Percentiles rank a stretch among this genome's conserved stretches.
Conservation (phyloP, 2,329 filamentous ascomycete species). For the Arthrobotrys iridis region DNA sequence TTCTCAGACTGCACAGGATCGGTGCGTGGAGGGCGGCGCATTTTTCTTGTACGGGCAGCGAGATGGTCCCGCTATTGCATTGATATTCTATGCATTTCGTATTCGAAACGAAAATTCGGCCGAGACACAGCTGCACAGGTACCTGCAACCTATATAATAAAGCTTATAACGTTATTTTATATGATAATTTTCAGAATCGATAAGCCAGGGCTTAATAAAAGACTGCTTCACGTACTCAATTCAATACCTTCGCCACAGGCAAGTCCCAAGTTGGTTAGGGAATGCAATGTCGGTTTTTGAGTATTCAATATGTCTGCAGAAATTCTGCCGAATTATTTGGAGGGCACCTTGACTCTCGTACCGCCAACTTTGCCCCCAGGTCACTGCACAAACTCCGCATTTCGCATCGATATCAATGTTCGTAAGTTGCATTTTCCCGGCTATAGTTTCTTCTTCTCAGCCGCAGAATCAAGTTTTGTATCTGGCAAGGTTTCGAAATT, state of each 20-base stretch:
- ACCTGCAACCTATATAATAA: background rate
- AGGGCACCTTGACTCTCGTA: background rate
- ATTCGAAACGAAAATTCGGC: background rate
- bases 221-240: no score
- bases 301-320: no score
- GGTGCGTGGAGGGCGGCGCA: no score
- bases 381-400: background rate
- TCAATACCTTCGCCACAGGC: no score
- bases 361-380: constrained; percentile 26
- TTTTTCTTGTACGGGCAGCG: no score
- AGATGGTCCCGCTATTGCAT: background rate
- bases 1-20: no score
- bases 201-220: no score
- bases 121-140: no score
- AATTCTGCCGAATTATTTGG: background rate
- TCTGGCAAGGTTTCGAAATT: background rate
- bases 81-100: background rate
- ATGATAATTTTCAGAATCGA: no score
- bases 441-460: constrained; percentile 49
- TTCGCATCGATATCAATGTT: background rate
- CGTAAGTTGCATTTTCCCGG: background rate
- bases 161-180: constrained; percentile 28
- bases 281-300: no score
- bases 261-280: no score
- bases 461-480: constrained; percentile 18